Evolutionary conservation across 345 rosid genomes (phyloP).

Genomic region (Eutrema japonicum): DNA sequence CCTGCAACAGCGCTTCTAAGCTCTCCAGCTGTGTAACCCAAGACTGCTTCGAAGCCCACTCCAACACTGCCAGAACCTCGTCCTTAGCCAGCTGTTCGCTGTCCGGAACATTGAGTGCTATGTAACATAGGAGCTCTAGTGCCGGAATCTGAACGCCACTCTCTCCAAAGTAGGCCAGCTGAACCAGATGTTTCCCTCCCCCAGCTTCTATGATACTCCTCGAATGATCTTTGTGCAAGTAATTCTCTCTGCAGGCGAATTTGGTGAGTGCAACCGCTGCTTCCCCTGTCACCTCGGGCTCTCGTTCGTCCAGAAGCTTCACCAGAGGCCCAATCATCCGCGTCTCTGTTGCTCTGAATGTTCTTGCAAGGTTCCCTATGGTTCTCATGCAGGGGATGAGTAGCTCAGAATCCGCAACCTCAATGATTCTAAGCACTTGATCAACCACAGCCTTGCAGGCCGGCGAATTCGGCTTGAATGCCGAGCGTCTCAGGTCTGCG

Average conservation of each 20-base stretch:
- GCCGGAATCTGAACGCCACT: conserved; percentile 70
- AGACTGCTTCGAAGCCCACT: conserved; percentile 88
- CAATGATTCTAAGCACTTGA: conserved; percentile 72
- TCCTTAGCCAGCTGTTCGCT: conserved; percentile 82
- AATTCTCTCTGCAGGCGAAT: conserved; percentile 81
- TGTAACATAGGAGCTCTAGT: conserved; percentile 70
- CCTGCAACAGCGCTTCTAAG: conserved; percentile 58
- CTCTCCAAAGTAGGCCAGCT: conserved; percentile 86
- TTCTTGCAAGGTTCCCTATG: conserved; percentile 87
- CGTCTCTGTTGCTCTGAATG: conserved; percentile 91
- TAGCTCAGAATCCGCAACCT: conserved; percentile 66
- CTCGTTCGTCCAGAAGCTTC: conserved; percentile 82
- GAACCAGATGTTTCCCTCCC: conserved; percentile 84
- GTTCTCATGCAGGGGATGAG: conserved; percentile 84
- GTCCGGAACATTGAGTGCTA: conserved; percentile 82
- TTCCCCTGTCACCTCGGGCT: conserved; percentile 69
- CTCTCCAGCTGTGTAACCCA: conserved; percentile 58
- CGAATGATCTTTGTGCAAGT: conserved; percentile 85
- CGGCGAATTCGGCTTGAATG: conserved; percentile 90
- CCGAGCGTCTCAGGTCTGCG: conserved; percentile 80
- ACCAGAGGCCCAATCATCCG: conserved; percentile 89
- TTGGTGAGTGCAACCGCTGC: conserved; percentile 77
- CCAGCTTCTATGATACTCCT: conserved; percentile 83
- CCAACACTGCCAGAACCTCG: conserved; percentile 78
- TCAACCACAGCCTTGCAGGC: conserved; percentile 92